These are phyloP conservation scores for Fusarium denticulatum DNA, from an alignment of 2,329 filamentous ascomycete species.

Conservation along the genomic window DNA sequence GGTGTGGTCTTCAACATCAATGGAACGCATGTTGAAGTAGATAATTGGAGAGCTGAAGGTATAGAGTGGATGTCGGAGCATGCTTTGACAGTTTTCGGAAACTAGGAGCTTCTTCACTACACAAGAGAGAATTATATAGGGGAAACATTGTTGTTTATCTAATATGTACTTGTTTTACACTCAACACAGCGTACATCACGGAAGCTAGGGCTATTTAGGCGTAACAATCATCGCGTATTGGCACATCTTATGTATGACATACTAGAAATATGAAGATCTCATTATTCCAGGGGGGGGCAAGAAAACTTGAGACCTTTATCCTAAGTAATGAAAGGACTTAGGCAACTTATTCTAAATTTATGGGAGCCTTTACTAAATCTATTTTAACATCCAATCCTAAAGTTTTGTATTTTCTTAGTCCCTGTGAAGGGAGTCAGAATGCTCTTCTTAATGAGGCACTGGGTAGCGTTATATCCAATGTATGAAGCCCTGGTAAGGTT, in stretches of 20 bases:
- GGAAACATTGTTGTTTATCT: background rate
- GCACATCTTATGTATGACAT: background rate
- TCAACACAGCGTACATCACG: background rate
- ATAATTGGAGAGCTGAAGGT: slow-evolving; percentile 44
- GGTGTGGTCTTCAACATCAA: slow-evolving; percentile 44
- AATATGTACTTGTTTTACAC: background rate
- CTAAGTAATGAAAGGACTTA: background rate
- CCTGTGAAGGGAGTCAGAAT: background rate
- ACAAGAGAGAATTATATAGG: background rate
- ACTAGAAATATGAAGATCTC: background rate
- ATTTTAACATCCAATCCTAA: background rate
- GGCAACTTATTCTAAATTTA: background rate
- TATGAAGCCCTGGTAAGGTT: background rate
- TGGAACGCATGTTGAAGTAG: slow-evolving; percentile 41
- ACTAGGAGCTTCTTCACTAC: slow-evolving; percentile 1
- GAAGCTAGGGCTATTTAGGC: background rate
- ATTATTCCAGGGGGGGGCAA: background rate
- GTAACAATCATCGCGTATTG: background rate
- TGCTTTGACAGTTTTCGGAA: slow-evolving; percentile 43
- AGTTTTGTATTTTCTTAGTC: background rate
- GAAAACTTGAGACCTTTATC: background rate
- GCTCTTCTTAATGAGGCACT: background rate
- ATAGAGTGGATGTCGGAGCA: slow-evolving; percentile 46
- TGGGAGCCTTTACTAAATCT: background rate
- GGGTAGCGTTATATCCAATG: background rate